These are phyloP conservation scores for Colletotrichum aenigma DNA, from an alignment of 2,329 filamentous ascomycete genomes.

Conservation along the genomic window DNA sequence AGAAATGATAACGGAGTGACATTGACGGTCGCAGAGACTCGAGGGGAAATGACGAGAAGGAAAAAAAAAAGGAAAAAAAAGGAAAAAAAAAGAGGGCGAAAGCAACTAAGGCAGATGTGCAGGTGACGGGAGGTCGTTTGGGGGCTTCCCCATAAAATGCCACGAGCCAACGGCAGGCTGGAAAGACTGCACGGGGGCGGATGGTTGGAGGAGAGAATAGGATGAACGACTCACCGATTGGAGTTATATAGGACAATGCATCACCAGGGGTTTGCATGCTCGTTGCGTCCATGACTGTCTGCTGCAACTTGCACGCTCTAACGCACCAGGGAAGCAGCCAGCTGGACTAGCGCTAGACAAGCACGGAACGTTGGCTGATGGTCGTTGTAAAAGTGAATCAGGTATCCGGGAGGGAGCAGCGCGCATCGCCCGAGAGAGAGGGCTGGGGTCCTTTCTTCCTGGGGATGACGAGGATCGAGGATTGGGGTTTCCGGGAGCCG, in stretches of 20 bases:
- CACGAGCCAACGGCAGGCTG: conserved; percentile 50
- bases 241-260: conserved; percentile 54
- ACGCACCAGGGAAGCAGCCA: conserved; percentile 19
- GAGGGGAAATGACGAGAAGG: not conserved
- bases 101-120: conserved; percentile 12
- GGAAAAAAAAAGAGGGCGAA: not conserved
- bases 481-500: not conserved
- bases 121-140: not conserved
- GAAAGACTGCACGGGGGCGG: conserved; percentile 50
- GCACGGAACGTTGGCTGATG: conserved; percentile 10
- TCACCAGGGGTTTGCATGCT: conserved; percentile 51
- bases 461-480: not conserved
- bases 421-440: not conserved
- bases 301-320: conserved; percentile 18
- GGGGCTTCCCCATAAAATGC: conserved; percentile 33
- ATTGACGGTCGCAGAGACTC: conserved; percentile 4
- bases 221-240: conserved; percentile 56
- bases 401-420: not conserved
- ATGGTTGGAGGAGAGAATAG: conserved; percentile 46
- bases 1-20: conserved; percentile 21
- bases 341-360: conserved; percentile 12
- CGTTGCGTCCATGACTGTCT: conserved; percentile 39
- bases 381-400: not conserved
- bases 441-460: not conserved
- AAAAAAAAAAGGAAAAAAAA: not conserved